Conservation (phyloP, 208 protist species). For the Wallacemonas sp. region DNA sequence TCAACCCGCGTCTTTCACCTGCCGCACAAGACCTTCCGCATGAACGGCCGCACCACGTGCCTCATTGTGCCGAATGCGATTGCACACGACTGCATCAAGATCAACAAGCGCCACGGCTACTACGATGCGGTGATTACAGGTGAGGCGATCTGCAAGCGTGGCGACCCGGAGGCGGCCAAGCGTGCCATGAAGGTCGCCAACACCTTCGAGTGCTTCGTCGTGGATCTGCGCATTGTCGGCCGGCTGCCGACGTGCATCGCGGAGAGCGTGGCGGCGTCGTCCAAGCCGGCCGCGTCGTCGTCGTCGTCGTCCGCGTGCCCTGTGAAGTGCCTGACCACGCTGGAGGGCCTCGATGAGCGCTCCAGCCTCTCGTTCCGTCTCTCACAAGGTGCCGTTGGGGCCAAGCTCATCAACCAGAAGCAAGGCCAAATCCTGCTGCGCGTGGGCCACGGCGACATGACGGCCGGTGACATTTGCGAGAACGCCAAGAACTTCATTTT, state of each 20-base stretch:
- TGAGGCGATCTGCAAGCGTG: slow-evolving; percentile 77
- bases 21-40: slow-evolving; percentile 55
- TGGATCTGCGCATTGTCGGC: slow-evolving; percentile 68
- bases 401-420: slow-evolving; percentile 31
- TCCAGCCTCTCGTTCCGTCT: slow-evolving; percentile 63
- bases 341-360: slow-evolving; percentile 60
- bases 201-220: slow-evolving; percentile 81
- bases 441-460: slow-evolving; percentile 85
- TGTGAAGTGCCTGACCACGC: slow-evolving; percentile 46
- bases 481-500: slow-evolving; percentile 84
- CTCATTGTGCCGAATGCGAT: slow-evolving; percentile 85
- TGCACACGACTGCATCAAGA: slow-evolving; percentile 65
- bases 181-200: slow-evolving; percentile 68
- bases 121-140: slow-evolving; percentile 87
- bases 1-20: slow-evolving; percentile 48
- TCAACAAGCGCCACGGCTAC: slow-evolving; percentile 86
- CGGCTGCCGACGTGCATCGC: slow-evolving; percentile 64
- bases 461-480: slow-evolving; percentile 79
- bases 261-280: slow-evolving; percentile 16
- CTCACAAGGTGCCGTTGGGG: slow-evolving; percentile 54
- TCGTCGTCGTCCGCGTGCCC: slow-evolving; percentile 15
- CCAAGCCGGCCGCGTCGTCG: not conserved
- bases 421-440: slow-evolving; percentile 67
- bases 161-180: slow-evolving; percentile 52
- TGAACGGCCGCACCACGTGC: slow-evolving; percentile 67